Base-by-base conservation (phyloP, 2,329 filamentous ascomycete species). In the Neofusicoccum sp. region DNA sequence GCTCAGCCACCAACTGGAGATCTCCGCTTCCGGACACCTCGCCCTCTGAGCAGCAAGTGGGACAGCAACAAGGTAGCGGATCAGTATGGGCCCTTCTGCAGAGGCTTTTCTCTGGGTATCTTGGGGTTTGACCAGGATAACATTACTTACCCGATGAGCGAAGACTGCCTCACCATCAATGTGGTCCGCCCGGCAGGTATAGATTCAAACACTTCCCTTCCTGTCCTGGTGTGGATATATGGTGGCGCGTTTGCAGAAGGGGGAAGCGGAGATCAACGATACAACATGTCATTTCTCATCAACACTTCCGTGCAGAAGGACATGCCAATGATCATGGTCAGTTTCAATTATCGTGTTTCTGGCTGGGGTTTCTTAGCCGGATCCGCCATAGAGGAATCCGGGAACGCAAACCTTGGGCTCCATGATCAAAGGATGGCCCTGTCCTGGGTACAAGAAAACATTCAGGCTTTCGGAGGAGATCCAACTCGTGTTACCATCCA, bases 301-400 rank as follows among this genome's bases (percentile, higher is more conserved):
- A 4, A 26, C 30, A 53, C 16, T 7, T 26, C 33, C 6, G 34
- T 28, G 7, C 14, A 30, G 16, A 53, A 38, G 1, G 20, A 26
- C 4, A 26, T 89, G 73, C 87, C 88, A 0, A 86, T 93, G 63
- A 76, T 96, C 47, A 90, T 87, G 58, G 89, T 93, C 0, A 83
- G 86, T 0, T 85, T 93, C 69, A 93, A 92, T 75, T 93, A 95
- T 74, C 86, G 89, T 1, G 78, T 90, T 0, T 87, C 83, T 6
- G 89, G 85, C 0, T 93, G 91, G 63, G 90, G 89, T 0, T 92
- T 93, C 69, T 71, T 90, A 28, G 80, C 82, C 1, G 84, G 79
- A 14, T 70, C 70, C 6, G 65, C 83, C 58, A 79, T 84, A 24
- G 76, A 77, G n/a, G 78, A 77, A 24, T 80, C 81, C 61, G 85